These are phyloP conservation scores for Papiliotrema terrestris DNA, from an alignment of 1,284 basidiomycete species.

Conservation along the genomic window DNA sequence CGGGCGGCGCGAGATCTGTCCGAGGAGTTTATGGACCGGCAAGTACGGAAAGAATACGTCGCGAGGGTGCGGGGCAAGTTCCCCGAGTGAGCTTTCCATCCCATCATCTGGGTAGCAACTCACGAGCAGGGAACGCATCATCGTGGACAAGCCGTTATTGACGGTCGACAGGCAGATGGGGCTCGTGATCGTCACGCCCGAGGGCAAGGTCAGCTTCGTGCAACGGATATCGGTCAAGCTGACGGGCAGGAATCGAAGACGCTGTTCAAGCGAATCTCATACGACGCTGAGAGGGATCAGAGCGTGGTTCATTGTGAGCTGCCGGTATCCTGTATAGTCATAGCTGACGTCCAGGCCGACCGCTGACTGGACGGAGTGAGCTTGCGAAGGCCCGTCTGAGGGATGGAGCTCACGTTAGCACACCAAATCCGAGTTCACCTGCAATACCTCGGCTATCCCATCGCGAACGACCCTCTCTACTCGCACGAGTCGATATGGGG, in stretches of 20 bases:
- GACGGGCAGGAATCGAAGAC: slow-evolving; percentile 73
- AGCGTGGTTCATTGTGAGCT: slow-evolving; percentile 81
- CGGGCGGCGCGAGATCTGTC: slow-evolving; percentile 69
- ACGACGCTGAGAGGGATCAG: slow-evolving; percentile 76
- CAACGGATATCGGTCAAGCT: slow-evolving; percentile 7
- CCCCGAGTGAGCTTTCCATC: slow-evolving; percentile 59
- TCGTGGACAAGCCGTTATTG: slow-evolving; percentile 81
- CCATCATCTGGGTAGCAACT: slow-evolving; percentile 1
- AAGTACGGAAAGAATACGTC: slow-evolving; percentile 85
- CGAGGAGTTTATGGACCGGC: slow-evolving; percentile 74
- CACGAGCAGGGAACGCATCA: slow-evolving; percentile 62
- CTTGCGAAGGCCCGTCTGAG: slow-evolving; percentile 14
- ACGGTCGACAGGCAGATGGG: slow-evolving; percentile 95
- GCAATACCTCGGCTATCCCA: slow-evolving; percentile 89
- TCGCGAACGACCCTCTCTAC: slow-evolving; percentile 89
- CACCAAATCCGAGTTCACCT: slow-evolving; percentile 96
- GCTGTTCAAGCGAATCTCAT: slow-evolving; percentile 78
- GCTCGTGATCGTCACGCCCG: slow-evolving; percentile 86
- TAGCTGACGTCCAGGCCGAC: slow-evolving; percentile 58
- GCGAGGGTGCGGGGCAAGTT: slow-evolving; percentile 81
- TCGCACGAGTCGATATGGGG: slow-evolving; percentile 80
- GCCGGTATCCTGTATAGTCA: neutral
- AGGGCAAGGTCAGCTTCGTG: slow-evolving; percentile 68
- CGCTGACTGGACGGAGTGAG: slow-evolving; percentile 82
- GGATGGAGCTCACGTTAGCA: slow-evolving; percentile 53